Base-by-base conservation (phyloP, 371 early-diverging fungal species). In the Mucor indicus region DNA sequence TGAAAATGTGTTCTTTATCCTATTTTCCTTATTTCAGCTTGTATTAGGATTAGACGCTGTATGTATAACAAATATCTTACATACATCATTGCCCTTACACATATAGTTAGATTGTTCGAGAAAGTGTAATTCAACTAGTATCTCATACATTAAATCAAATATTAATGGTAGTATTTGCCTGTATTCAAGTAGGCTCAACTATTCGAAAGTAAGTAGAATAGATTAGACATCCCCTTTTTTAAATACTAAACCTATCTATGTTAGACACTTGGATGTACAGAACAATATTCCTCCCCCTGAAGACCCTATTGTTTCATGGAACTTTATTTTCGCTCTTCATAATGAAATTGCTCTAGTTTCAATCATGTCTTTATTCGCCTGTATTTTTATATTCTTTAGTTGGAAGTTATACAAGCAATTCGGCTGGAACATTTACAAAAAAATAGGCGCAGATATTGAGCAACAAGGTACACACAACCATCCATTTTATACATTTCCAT, bases 11-110 rank as follows among this genome's bases (percentile, higher is more conserved):
- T 75, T 75, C 44, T 71, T 75, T 36, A 62, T 69, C 30, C 31
- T 69, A 3, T 65, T 72, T 30, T 69, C 69, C 11, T 52, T 72
- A n/a, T 75, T 75, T 49, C 69, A 72, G 35, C 46, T 69, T 31
- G 65, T 67, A 21, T 55, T 70, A 22, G 77, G 77, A 8, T 45
- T 72, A 10, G 77, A 76, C 53, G 63, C 77, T 17, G 77, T 76
- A 72, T 55, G 69, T 42, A 9, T 25, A 24, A 27, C 12, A 23
- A 4, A 29, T 25, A 17, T 30, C 24, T 42, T 9, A 22, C 42
- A 24, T 30, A 19, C 10, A 51, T 35, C 12, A 3, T 15, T 17
- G 20, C 35, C 33, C 16, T 44, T 2, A 15, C 27, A 16, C 15
- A 21, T 19, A 15, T 49, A 11, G 22, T 27, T 48, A 76, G 77